Evolutionary conservation across 2,329 filamentous ascomycete species (phyloP), one percentile per base, ranked within the genome.

Genomic region (Dactylellina leptospora): DNA sequence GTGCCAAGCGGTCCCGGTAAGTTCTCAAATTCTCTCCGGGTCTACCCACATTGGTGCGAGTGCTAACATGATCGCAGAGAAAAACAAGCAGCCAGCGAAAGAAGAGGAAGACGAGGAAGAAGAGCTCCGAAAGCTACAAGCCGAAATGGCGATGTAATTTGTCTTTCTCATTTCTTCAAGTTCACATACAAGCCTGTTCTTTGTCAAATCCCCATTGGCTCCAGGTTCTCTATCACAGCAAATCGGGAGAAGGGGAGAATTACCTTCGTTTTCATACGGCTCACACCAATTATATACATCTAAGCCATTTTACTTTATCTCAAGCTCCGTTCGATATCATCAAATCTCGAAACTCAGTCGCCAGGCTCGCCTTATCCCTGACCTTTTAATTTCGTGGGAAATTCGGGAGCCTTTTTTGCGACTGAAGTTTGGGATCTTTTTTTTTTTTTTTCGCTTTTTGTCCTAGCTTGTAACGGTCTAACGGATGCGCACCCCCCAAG

Each of bases 61-160:
- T 48, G 47, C 74, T 76, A 74, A 77, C 58, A 54, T 47, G 59
- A 28, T 11, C 27, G 71, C 71, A 85, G 83, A 84, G 80, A 84
- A 84, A 82, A 80, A 82, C 75, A 84, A 86, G 76, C 78, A 81
- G 16, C 79, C 79, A 13, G 81, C 82, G 76, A 38, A 36, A 36
- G 79, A 90, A 79, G 92, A 96, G 80, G 93, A 97, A 80, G 93
- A 97, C 84, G 95, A 97, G 79, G 93, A 97, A 81, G 93, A 89
- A 77, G 93, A 97, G 82, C 84, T 97, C 78, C 87, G 90, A 81
- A 97, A 95, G 82, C 81, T 99, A 76, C 92, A 96, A 80, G 93
- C 92, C 33, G 93, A 97, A 81, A 97, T 97, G 93, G 93, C 93
- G 75, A 96, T 97, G 89, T 96, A 81, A 81, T 78, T 16, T 44